These are phyloP conservation scores for Plectosphaerella cucumerina DNA, from an alignment of 2,329 filamentous ascomycete genomes.

Conservation along the genomic window DNA sequence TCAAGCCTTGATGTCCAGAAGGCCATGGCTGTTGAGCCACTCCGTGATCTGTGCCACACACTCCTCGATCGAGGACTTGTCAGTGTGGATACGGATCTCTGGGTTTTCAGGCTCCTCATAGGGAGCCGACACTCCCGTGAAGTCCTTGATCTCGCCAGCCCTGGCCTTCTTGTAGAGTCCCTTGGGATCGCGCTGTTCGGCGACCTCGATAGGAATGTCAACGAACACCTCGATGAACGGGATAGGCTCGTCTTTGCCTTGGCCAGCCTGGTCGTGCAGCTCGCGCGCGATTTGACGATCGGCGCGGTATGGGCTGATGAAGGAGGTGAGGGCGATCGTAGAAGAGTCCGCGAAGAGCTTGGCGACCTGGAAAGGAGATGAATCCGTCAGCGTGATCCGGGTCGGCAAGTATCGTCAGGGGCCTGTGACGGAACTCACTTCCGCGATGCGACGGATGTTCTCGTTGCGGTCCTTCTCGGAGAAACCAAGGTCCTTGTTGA, in stretches of 20 bases:
- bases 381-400: background rate
- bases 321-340: slow-evolving; percentile 86
- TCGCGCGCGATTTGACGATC: slow-evolving; percentile 80
- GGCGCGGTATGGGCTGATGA: slow-evolving; percentile 91
- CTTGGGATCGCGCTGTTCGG: slow-evolving; percentile 95
- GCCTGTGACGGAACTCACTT: slow-evolving; percentile 42
- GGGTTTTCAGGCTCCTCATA: slow-evolving; percentile 86
- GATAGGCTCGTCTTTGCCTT: slow-evolving; percentile 61
- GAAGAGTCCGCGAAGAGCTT: slow-evolving; percentile 93
- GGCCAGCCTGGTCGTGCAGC: slow-evolving; percentile 63
- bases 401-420: too few relatives aligned
- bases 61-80: slow-evolving; percentile 81
- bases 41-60: slow-evolving; percentile 79
- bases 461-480: slow-evolving; percentile 90
- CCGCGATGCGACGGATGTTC: slow-evolving; percentile 94
- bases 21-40: slow-evolving; percentile 69
- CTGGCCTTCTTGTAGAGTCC: slow-evolving; percentile 96
- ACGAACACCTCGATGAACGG: slow-evolving; percentile 93
- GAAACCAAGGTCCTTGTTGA: slow-evolving; percentile 98
- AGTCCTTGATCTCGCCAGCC: slow-evolving; percentile 91
- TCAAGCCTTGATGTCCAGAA: slow-evolving; percentile 34
- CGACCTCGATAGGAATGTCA: slow-evolving; percentile 85
- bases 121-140: slow-evolving; percentile 91
- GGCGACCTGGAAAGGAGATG: slow-evolving; percentile 57
- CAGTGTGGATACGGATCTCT: slow-evolving; percentile 83